Evolutionary conservation across 2,329 filamentous ascomycete genomes (phyloP).

Genomic region (Apiospora sp.): DNA sequence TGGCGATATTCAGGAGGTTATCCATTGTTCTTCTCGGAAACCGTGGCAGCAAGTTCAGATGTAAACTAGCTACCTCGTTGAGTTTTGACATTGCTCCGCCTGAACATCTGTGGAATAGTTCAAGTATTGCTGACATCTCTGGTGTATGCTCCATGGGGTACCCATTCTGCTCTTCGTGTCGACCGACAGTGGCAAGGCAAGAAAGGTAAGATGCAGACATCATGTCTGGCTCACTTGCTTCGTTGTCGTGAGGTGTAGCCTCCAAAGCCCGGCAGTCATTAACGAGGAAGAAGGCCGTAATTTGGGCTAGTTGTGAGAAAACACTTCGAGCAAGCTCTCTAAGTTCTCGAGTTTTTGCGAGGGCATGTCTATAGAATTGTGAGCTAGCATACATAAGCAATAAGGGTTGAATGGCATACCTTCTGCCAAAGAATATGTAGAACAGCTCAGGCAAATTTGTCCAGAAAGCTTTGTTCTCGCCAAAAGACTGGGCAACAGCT

Average conservation of each 20-base stretch:
- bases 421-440: constrained; percentile 47
- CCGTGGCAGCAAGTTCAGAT: constrained; percentile 50
- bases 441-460: constrained; percentile 58
- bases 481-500: constrained; percentile 52
- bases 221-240: constrained; percentile 47
- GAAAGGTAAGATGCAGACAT: constrained; percentile 55
- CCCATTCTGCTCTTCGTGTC: constrained; percentile 42
- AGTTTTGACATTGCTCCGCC: constrained; percentile 54
- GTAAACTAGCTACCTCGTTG: constrained; percentile 49
- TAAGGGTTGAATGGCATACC: constrained; percentile 41
- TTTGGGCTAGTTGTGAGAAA: constrained; percentile 52
- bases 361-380: constrained; percentile 24
- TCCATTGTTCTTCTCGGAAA: constrained; percentile 57
- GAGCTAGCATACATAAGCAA: constrained; percentile 2
- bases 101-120: constrained; percentile 49
- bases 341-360: constrained; percentile 37
- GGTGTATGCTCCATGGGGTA: constrained; percentile 42
- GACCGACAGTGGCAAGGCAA: constrained; percentile 50
- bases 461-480: constrained; percentile 60
- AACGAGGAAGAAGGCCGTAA: constrained; percentile 60
- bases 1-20: constrained; percentile 47
- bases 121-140: constrained; percentile 51
- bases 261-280: constrained; percentile 54
- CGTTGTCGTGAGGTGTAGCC: constrained; percentile 35
- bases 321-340: constrained; percentile 42